Conservation (phyloP, 176 grass and related monocot genomes). For the Carex pumila region DNA sequence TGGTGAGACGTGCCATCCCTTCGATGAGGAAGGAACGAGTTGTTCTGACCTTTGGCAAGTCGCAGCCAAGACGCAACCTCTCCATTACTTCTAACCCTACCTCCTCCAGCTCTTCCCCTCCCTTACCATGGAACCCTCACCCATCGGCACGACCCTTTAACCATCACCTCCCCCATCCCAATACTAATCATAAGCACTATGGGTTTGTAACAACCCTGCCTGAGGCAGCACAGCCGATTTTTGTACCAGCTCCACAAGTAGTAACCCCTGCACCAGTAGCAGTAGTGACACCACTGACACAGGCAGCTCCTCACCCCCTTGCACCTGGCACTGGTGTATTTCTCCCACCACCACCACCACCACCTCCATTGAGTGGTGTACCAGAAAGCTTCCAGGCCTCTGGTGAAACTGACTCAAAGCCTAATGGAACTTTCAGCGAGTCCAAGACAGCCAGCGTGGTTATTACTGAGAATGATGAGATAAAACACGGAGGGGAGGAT, state of each 20-base stretch:
- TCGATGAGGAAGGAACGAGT: conserved; percentile 7
- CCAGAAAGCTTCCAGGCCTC: background rate
- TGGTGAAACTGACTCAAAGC: background rate
- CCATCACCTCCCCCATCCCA: background rate
- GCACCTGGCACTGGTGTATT: conserved; percentile 14
- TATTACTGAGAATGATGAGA: background rate
- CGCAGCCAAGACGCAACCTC: conserved; percentile 6
- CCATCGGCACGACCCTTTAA: background rate
- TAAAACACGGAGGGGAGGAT: background rate
- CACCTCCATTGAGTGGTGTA: background rate
- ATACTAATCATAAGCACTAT: conserved; percentile 14
- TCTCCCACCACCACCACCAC: conserved; percentile 2
- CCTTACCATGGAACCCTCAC: conserved; percentile 7
- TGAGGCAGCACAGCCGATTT: background rate
- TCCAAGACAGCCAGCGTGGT: background rate
- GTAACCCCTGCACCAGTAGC: conserved; percentile 17
- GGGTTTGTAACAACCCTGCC: background rate
- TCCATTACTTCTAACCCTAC: background rate
- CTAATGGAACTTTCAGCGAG: background rate
- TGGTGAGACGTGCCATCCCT: conserved; percentile 21
- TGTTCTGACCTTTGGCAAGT: conserved; percentile 22
- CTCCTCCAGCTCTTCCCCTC: conserved; percentile 17
- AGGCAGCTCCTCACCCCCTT: background rate
- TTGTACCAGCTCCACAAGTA: background rate
- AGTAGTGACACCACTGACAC: background rate